Evolutionary conservation across 768 basidiomycete genomes (phyloP).

Genomic region (Hebeloma cylindrosporum): DNA sequence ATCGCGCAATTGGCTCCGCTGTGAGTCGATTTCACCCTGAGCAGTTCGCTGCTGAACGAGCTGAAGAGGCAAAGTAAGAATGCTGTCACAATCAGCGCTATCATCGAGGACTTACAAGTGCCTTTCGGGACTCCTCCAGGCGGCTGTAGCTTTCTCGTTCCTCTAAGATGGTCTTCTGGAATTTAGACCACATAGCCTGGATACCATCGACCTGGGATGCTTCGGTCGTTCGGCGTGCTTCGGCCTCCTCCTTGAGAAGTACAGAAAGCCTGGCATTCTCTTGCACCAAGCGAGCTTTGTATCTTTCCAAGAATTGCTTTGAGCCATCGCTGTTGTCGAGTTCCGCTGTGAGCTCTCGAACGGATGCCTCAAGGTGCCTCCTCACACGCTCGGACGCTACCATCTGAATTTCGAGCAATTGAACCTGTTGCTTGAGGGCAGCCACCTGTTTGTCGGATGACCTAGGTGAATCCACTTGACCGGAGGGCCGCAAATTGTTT

Average conservation of each 20-base stretch:
- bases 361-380: constrained; percentile 58
- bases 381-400: constrained; percentile 66
- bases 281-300: constrained; percentile 52
- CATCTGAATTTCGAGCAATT: constrained; percentile 67
- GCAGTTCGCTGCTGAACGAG: constrained; percentile 63
- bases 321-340: constrained; percentile 67
- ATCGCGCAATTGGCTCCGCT: constrained; percentile 63
- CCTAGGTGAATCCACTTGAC: constrained; percentile 17
- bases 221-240: constrained; percentile 60
- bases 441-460: constrained; percentile 45
- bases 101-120: constrained; percentile 50
- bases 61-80: constrained; percentile 32
- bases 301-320: constrained; percentile 58
- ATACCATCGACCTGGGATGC: constrained; percentile 63
- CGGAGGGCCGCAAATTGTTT: constrained; percentile 15
- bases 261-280: constrained; percentile 58
- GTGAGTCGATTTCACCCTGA: constrained; percentile 64
- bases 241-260: constrained; percentile 60
- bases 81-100: background rate
- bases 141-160: constrained; percentile 64
- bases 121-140: constrained; percentile 69
- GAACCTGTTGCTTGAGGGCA: constrained; percentile 61
- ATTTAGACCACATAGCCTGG: constrained; percentile 66
- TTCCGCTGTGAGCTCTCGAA: constrained; percentile 59
- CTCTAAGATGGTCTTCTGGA: constrained; percentile 55